A percentile compares a stretch with the other conserved stretches of the same genome.
Evolutionary conservation across 352 stramenopile species (phyloP).

Genomic region (Phytophthora syringae): DNA sequence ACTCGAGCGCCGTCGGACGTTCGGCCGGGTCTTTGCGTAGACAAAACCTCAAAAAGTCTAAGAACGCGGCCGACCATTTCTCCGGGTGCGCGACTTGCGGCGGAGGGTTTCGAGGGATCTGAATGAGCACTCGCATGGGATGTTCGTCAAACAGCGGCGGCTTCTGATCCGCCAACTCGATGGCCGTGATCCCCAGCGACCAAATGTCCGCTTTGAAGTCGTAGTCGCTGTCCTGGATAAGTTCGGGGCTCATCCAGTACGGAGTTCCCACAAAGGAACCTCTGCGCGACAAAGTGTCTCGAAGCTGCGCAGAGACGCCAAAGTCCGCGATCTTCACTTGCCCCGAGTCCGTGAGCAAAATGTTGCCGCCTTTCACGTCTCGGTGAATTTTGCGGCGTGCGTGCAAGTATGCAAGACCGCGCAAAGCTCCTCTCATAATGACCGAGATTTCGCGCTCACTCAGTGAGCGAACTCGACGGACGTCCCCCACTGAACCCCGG

Average conservation of each 20-base stretch:
- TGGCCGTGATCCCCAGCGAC: slow-evolving; percentile 90
- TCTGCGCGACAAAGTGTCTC: slow-evolving; percentile 57
- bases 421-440: slow-evolving; percentile 78
- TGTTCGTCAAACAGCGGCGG: slow-evolving; percentile 92
- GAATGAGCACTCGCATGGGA: slow-evolving; percentile 83
- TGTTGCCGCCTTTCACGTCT: slow-evolving; percentile 95
- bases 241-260: slow-evolving; percentile 96
- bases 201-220: slow-evolving; percentile 93
- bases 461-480: slow-evolving; percentile 55
- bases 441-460: slow-evolving; percentile 78
- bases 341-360: slow-evolving; percentile 92
- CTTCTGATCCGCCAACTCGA: slow-evolving; percentile 92
- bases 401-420: slow-evolving; percentile 88
- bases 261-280: slow-evolving; percentile 91
- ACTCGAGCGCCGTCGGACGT: slow-evolving; percentile 85
- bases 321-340: slow-evolving; percentile 97
- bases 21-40: slow-evolving; percentile 75
- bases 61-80: slow-evolving; percentile 81
- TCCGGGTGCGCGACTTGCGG: slow-evolving; percentile 76
- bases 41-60: slow-evolving; percentile 88
- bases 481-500: slow-evolving; percentile 83
- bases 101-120: slow-evolving; percentile 82
- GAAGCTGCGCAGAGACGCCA: slow-evolving; percentile 76
- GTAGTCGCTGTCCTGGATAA: slow-evolving; percentile 93
- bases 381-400: slow-evolving; percentile 90